phyloP scores from a whole-genome alignment of 2,329 filamentous ascomycete species.

The Trichophyton mentagrophytes region DNA sequence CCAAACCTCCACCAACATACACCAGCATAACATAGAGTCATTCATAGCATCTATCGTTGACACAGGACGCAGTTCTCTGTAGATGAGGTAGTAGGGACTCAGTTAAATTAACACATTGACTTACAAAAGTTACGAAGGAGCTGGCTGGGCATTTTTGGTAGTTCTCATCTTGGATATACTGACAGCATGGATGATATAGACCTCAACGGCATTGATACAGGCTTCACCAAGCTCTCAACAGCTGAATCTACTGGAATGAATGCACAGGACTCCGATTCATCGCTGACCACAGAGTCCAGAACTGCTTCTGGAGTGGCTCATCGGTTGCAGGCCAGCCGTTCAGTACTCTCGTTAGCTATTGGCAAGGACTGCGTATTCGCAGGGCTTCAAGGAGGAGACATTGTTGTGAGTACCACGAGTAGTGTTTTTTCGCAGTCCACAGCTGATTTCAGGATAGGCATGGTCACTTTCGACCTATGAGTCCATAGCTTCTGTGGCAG shows the following conservation, averaged over 20 bases:
- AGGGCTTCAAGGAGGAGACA: slow-evolving; percentile 85
- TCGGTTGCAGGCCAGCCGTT: slow-evolving; percentile 30
- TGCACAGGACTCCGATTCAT: not conserved
- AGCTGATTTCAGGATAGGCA: slow-evolving; percentile 32
- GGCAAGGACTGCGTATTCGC: slow-evolving; percentile 75
- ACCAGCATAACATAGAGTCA: not conserved
- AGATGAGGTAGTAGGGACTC: not conserved
- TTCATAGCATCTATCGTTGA: not conserved
- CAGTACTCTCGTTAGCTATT: slow-evolving; percentile 61
- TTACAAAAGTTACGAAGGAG: not conserved
- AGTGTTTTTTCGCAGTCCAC: not conserved
- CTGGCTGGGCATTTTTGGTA: not conserved
- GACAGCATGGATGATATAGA: not conserved
- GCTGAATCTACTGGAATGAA: not conserved
- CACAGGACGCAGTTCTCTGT: not conserved
- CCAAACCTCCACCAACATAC: not conserved
- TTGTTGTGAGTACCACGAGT: slow-evolving; percentile 44
- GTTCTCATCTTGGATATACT: not conserved
- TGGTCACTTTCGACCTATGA: slow-evolving; percentile 87
- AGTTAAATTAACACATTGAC: not conserved
- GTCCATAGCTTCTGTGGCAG: slow-evolving; percentile 63
- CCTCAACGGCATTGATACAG: not conserved
- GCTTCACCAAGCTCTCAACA: not conserved
- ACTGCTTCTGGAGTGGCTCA: slow-evolving; percentile 22
- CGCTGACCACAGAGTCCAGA: not conserved